Percentiles rank a stretch among this genome's conserved stretches.
These are phyloP conservation scores for Penicillium egyptiacum DNA, from an alignment of 495 filamentous ascomycete genomes.

Conservation along the genomic window DNA sequence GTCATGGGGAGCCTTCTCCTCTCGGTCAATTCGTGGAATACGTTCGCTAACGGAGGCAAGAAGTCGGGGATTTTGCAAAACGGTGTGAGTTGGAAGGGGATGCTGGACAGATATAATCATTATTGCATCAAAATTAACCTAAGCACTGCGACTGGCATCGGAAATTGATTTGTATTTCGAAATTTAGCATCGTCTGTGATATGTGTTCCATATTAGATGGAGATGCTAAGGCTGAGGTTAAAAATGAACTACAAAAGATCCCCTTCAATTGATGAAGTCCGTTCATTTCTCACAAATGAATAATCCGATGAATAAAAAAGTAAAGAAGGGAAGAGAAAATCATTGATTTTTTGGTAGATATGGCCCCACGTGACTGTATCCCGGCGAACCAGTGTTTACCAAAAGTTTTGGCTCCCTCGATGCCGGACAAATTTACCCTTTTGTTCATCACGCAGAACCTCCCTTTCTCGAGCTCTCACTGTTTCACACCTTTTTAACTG, in stretches of 20 bases:
- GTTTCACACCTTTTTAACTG: background rate
- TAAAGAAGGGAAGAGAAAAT: no score
- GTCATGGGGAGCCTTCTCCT: constrained; percentile 55
- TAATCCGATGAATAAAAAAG: no score
- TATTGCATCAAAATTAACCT: constrained; percentile 27
- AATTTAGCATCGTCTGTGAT: no score
- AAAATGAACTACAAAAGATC: no score
- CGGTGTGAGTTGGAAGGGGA: constrained; percentile 34
- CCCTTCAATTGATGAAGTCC: no score
- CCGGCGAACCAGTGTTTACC: constrained; percentile 33
- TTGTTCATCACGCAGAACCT: background rate
- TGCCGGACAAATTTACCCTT: background rate
- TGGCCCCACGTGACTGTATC: constrained; percentile 26
- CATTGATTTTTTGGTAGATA: constrained; percentile 1
- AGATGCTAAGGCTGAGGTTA: no score
- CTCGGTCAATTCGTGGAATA: constrained; percentile 44
- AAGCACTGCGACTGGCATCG: no score
- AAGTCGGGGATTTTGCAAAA: constrained; percentile 35
- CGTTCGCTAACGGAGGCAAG: constrained; percentile 33
- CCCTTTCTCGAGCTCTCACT: background rate
- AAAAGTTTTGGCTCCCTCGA: constrained; percentile 23
- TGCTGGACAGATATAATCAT: constrained; percentile 28
- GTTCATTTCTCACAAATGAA: no score
- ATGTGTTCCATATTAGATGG: no score
- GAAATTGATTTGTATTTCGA: no score